phyloP scores from a whole-genome alignment of 495 filamentous ascomycete genomes.

The Penicillium fimorum region DNA sequence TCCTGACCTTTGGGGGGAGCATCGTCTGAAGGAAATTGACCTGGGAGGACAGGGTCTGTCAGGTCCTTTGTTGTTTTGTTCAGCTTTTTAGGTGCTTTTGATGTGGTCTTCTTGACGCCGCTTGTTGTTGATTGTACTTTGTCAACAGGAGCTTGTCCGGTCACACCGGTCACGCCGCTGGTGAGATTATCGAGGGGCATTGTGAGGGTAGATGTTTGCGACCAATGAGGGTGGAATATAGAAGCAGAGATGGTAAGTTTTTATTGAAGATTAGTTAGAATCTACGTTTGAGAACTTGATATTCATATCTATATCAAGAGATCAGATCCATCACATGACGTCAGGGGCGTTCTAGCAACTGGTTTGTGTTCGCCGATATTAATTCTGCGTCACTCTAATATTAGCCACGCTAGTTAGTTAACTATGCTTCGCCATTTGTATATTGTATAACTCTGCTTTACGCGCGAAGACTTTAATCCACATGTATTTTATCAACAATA shows the following conservation, averaged over 20 bases:
- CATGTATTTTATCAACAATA: neutral
- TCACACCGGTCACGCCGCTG: conserved; percentile 26
- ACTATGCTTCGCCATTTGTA: too few relatives aligned
- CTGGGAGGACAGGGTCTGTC: conserved; percentile 28
- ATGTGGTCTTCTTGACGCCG: conserved; percentile 18
- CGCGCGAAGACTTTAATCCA: neutral
- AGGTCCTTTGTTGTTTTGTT: conserved; percentile 23
- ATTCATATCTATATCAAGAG: conserved; percentile 1
- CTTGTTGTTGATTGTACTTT: conserved; percentile 18
- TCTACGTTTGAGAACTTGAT: neutral
- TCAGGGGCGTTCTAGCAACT: conserved; percentile 9
- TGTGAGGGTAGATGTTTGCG: neutral
- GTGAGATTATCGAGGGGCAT: conserved; percentile 35
- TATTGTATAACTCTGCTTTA: too few relatives aligned
- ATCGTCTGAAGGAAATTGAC: conserved; percentile 35
- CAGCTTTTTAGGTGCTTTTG: conserved; percentile 18
- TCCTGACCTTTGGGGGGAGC: conserved; percentile 17
- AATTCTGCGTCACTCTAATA: conserved; percentile 8
- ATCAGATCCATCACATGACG: conserved; percentile 4
- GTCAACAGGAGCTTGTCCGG: conserved; percentile 20
- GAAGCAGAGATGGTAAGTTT: neutral
- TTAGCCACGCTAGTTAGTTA: too few relatives aligned
- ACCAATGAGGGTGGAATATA: neutral
- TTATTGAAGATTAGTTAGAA: neutral
- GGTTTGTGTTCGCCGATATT: conserved; percentile 9